Evolutionary conservation across 2,329 filamentous ascomycete genomes (phyloP).

Genomic region (Fusarium setosum): DNA sequence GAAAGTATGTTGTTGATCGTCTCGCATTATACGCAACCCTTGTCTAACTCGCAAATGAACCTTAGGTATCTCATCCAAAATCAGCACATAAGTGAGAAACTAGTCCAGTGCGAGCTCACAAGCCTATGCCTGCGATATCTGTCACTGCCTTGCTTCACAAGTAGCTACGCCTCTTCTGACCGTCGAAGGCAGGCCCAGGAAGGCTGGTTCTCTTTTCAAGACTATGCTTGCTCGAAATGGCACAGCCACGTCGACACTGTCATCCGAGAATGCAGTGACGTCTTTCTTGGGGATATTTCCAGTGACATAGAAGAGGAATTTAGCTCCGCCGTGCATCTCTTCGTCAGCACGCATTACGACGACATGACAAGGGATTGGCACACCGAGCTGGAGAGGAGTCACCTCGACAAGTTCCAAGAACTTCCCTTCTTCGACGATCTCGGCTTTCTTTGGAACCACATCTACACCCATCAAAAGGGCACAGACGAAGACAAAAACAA

Average conservation of each 20-base stretch:
- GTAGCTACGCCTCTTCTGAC: constrained; percentile 6
- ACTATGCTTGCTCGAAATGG: constrained; percentile 43
- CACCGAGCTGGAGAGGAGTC: not conserved
- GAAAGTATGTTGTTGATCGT: not conserved
- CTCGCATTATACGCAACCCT: accelerated
- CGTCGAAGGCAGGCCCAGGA: constrained; percentile 22
- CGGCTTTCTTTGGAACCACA: not conserved
- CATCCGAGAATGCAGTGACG: not conserved
- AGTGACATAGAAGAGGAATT: not conserved
- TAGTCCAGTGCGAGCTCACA: constrained; percentile 13
- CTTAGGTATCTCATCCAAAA: constrained; percentile 40
- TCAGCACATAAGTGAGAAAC: constrained; percentile 33
- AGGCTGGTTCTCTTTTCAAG: constrained; percentile 51
- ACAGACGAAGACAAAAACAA: constrained; percentile 6
- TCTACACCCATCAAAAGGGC: not conserved
- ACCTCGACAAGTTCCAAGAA: not conserved
- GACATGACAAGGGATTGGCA: not conserved
- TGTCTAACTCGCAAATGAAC: accelerated
- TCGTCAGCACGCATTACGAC: not conserved
- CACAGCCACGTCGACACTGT: not conserved
- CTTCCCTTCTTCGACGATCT: not conserved
- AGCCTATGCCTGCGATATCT: constrained; percentile 50
- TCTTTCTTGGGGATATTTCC: not conserved
- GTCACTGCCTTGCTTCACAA: constrained; percentile 46
- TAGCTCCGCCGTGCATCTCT: not conserved